phyloP scores from a whole-genome alignment of 345 rosid species.

The Eucalyptus curtisii region DNA sequence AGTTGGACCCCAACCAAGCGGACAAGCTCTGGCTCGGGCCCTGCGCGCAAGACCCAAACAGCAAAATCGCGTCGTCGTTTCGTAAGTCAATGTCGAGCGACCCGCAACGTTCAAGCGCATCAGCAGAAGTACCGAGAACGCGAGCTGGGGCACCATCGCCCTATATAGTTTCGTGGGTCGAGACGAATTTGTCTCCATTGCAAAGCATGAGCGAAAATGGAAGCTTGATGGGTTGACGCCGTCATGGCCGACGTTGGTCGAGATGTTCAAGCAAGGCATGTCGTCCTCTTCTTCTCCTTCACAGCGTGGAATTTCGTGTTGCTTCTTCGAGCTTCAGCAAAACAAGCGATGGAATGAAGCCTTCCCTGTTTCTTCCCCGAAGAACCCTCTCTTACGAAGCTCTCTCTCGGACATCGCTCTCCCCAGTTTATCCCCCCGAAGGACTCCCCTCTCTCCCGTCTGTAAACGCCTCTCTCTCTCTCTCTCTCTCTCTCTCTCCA shows the following conservation, averaged over 20 bases:
- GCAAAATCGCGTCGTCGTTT: accelerated
- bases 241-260: constrained; percentile 12
- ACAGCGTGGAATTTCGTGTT: background rate
- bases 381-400: too few relatives aligned
- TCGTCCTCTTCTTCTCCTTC: background rate
- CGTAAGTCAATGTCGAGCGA: background rate
- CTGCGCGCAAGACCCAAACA: accelerated
- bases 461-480: too few relatives aligned
- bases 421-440: too few relatives aligned
- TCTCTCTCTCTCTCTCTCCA: too few relatives aligned
- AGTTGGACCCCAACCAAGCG: too few relatives aligned
- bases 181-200: too few relatives aligned
- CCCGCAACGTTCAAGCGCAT: background rate
- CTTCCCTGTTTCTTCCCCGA: background rate
- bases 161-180: too few relatives aligned
- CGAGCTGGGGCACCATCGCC: too few relatives aligned
- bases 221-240: background rate
- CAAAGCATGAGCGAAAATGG: too few relatives aligned
- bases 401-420: accelerated
- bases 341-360: background rate
- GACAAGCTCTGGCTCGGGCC: accelerated
- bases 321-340: background rate
- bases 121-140: too few relatives aligned
- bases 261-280: constrained; percentile 25
- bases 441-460: too few relatives aligned